phyloP scores from a whole-genome alignment of 2,329 filamentous ascomycete species.

The Fusarium redolens region DNA sequence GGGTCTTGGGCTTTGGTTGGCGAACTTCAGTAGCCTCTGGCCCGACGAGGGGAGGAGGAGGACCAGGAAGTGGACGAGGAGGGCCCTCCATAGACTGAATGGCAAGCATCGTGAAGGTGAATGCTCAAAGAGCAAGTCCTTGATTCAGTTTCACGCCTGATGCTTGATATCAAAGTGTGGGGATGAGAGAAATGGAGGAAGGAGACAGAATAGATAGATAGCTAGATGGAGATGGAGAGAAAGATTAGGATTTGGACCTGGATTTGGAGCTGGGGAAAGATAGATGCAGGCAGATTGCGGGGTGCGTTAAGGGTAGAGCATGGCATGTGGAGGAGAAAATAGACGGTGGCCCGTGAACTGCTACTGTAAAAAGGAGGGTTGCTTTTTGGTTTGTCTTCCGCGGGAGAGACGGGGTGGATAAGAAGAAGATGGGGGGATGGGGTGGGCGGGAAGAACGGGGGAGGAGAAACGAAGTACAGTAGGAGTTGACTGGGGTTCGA shows the following conservation, averaged over 20 bases:
- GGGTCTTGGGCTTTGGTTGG: slow-evolving; percentile 70
- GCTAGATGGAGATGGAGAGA: slow-evolving; percentile 36
- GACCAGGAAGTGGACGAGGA: slow-evolving; percentile 46
- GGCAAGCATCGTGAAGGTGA: slow-evolving; percentile 60
- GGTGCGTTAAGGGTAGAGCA: slow-evolving; percentile 44
- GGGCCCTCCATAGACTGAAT: slow-evolving; percentile 64
- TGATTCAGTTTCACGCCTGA: slow-evolving; percentile 14
- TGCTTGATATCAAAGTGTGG: slow-evolving; percentile 30
- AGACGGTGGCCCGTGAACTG: slow-evolving; percentile 43
- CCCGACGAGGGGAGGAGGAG: slow-evolving; percentile 42
- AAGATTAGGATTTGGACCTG: slow-evolving; percentile 32
- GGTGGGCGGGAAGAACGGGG: slow-evolving; percentile 9
- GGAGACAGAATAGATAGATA: slow-evolving; percentile 18
- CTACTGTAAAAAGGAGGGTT: slow-evolving; percentile 24
- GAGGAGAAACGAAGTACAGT: slow-evolving; percentile 6
- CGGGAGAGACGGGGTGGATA: slow-evolving; percentile 5
- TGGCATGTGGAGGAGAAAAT: slow-evolving; percentile 45
- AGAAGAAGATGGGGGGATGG: slow-evolving; percentile 5
- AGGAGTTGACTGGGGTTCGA: slow-evolving; percentile 14
- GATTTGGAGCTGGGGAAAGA: slow-evolving; percentile 45
- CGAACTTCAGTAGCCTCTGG: slow-evolving; percentile 64
- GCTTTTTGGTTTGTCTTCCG: slow-evolving; percentile 17
- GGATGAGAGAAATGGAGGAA: slow-evolving; percentile 32
- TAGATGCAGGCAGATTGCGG: slow-evolving; percentile 46
- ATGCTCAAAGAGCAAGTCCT: slow-evolving; percentile 31